Evolutionary conservation across 179 eudicot genomes (phyloP).

Genomic region (Corrigiola litoralis): DNA sequence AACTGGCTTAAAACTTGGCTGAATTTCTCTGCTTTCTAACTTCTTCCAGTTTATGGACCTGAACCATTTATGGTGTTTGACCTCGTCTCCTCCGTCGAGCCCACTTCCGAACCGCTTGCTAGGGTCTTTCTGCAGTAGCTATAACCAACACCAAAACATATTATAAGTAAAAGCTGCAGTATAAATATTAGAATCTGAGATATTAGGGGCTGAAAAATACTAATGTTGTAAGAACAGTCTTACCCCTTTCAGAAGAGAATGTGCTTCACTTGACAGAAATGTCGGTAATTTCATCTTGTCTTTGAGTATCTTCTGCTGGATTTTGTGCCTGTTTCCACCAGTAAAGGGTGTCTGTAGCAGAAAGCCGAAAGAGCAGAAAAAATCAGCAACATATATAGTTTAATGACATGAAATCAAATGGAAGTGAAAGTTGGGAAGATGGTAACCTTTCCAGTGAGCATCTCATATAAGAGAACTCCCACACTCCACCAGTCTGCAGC

Average conservation of each 20-base stretch:
- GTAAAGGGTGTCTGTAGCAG: conserved; percentile 53
- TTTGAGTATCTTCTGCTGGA: conserved; percentile 67
- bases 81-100: conserved; percentile 44
- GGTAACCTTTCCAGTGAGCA: conserved; percentile 75
- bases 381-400: not conserved
- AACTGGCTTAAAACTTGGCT: conserved; percentile 58
- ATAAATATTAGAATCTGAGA: no score
- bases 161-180: no score
- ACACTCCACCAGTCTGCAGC: conserved; percentile 91
- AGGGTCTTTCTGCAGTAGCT: conserved; percentile 65
- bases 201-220: no score
- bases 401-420: no score
- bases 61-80: conserved; percentile 68
- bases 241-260: conserved; percentile 59
- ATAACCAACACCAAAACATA: not conserved
- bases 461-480: conserved; percentile 64
- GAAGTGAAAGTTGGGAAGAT: not conserved
- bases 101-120: conserved; percentile 69
- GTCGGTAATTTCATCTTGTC: conserved; percentile 64
- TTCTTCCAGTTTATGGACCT: conserved; percentile 73
- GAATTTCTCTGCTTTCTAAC: conserved; percentile 50
- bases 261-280: conserved; percentile 70
- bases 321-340: conserved; percentile 54
- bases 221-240: no score
- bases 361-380: not conserved